These are phyloP conservation scores for Ceratocystis cacaofunesta DNA, from an alignment of 2,329 filamentous ascomycete genomes.

Conservation along the genomic window DNA sequence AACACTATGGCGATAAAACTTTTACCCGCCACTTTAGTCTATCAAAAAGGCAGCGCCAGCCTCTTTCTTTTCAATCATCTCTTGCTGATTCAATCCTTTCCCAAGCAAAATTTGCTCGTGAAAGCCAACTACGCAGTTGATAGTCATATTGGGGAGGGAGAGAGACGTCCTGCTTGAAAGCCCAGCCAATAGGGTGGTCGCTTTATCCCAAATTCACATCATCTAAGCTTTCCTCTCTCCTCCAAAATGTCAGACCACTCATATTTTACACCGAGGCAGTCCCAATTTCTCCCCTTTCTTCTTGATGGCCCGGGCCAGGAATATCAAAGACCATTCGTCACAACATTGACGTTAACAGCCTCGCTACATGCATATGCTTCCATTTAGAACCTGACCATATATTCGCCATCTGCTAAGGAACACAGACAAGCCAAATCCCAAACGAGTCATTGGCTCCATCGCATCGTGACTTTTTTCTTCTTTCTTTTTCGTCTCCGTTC, in stretches of 20 bases:
- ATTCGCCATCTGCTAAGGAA: not conserved
- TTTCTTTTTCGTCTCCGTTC: not conserved
- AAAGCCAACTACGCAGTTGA: not conserved
- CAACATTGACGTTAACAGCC: not conserved
- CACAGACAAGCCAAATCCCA: not conserved
- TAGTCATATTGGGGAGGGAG: too few species aligned
- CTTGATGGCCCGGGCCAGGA: not conserved
- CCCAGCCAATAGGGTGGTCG: not conserved
- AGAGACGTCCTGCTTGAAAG: not conserved
- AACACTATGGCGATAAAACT: slow-evolving; percentile 11
- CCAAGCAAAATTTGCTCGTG: not conserved
- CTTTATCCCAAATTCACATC: not conserved
- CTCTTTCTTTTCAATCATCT: slow-evolving; percentile 9
- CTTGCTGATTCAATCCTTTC: not conserved
- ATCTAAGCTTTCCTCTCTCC: not conserved
- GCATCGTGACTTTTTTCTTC: not conserved
- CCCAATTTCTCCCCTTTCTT: not conserved
- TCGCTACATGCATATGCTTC: not conserved
- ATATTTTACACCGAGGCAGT: not conserved
- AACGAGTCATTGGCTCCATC: not conserved
- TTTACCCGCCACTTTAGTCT: slow-evolving; percentile 13
- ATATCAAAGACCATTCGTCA: not conserved
- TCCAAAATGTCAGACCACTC: not conserved
- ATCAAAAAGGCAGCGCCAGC: slow-evolving; percentile 11
- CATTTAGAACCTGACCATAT: slow-evolving; percentile 1